Conservation (phyloP, 306 rosid species). For the Crotalaria pallida region DNA sequence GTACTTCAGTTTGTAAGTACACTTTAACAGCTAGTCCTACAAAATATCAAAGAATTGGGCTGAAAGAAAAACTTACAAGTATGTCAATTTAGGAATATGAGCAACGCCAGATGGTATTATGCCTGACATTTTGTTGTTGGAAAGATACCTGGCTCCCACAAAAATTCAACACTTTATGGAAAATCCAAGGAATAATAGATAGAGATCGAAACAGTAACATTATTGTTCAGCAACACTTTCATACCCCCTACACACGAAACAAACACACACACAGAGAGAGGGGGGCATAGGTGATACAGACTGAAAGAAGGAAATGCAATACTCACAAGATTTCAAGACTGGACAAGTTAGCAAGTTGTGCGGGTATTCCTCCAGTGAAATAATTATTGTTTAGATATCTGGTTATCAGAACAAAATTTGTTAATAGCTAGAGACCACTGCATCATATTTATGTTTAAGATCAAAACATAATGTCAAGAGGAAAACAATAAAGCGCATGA, state of each 20-base stretch:
- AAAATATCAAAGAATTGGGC: not conserved
- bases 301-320: not conserved
- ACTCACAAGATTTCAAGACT: constrained; percentile 93
- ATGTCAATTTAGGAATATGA: constrained; percentile 74
- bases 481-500: constrained; percentile 9
- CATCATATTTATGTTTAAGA: not conserved
- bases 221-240: not conserved
- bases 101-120: constrained; percentile 77
- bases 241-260: not conserved
- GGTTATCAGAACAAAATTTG: constrained; percentile 10
- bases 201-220: not conserved
- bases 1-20: not conserved
- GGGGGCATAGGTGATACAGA: not conserved
- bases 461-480: not conserved
- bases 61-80: constrained; percentile 67
- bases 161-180: constrained; percentile 10
- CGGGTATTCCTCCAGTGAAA: constrained; percentile 93
- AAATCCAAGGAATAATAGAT: not conserved
- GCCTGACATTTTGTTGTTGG: constrained; percentile 94
- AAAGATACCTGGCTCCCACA: constrained; percentile 69
- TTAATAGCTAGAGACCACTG: constrained; percentile 2
- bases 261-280: too few species aligned
- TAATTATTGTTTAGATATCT: constrained; percentile 92
- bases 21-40: constrained; percentile 13
- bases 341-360: constrained; percentile 89